Conservation (phyloP, 2,329 filamentous ascomycete genomes). For the Pyrenophora seminiperda region DNA sequence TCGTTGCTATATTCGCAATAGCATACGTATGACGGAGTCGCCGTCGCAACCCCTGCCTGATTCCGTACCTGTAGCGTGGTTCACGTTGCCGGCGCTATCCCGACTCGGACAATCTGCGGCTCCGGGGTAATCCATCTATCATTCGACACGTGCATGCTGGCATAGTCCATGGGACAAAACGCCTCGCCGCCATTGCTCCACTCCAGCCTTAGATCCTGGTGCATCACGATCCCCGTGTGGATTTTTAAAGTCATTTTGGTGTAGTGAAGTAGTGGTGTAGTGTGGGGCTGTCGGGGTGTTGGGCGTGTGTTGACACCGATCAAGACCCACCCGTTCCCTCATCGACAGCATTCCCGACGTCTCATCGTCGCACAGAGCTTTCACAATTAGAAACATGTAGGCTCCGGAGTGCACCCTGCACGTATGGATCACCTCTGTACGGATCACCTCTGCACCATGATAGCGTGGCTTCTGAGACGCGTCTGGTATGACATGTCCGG, state of each 20-base stretch:
- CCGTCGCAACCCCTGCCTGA: conserved; percentile 9
- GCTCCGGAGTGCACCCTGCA: conserved; percentile 27
- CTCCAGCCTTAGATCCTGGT: no score
- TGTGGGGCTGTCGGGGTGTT: not conserved
- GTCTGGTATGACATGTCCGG: conserved; percentile 35
- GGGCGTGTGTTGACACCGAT: not conserved
- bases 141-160: not conserved
- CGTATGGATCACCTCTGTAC: conserved; percentile 17
- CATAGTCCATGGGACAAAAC: not conserved
- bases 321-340: conserved; percentile 5
- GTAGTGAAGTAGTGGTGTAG: not conserved
- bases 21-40: conserved; percentile 10
- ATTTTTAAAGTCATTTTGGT: no score
- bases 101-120: not conserved
- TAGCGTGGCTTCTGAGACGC: conserved; percentile 35
- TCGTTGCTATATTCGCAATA: conserved; percentile 7
- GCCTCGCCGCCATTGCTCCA: not conserved
- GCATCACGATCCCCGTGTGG: no score
- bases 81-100: not conserved
- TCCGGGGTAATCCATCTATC: not conserved
- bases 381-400: not conserved
- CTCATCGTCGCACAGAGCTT: conserved; percentile 22
- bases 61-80: conserved; percentile 6
- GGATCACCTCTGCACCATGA: conserved; percentile 17
- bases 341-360: conserved; percentile 25